phyloP scores from a whole-genome alignment of 192 early-diverging fungal species.

The Rhizoclosmatium globosum region DNA sequence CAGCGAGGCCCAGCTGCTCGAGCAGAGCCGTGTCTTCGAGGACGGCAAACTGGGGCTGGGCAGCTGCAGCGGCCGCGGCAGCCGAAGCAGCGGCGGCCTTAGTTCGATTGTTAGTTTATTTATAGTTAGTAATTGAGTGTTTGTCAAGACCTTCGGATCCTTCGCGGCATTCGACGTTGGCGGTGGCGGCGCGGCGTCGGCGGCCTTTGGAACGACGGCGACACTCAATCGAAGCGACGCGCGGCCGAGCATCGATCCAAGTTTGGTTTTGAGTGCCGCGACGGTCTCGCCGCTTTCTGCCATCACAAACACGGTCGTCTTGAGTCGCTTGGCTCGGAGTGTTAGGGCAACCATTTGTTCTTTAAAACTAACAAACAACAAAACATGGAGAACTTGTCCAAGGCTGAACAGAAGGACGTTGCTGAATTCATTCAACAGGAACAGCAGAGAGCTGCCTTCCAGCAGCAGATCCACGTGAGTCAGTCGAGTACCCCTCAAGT shows the following conservation, averaged over 20 bases:
- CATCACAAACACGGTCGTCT: slow-evolving; percentile 54
- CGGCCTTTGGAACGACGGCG: too few species aligned
- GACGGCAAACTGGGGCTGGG: slow-evolving; percentile 28
- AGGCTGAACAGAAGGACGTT: slow-evolving; percentile 16
- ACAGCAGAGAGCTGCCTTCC: slow-evolving; percentile 26
- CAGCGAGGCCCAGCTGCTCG: slow-evolving; percentile 53
- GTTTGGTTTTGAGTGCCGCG: slow-evolving; percentile 40
- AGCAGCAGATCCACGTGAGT: slow-evolving; percentile 33
- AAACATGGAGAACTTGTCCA: slow-evolving; percentile 13
- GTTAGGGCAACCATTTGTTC: slow-evolving; percentile 19
- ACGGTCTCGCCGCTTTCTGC: slow-evolving; percentile 43
- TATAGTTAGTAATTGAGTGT: too few species aligned
- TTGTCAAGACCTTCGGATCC: slow-evolving; percentile 43
- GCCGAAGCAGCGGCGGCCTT: slow-evolving; percentile 25
- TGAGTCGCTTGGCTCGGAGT: slow-evolving; percentile 52
- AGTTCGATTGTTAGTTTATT: background rate
- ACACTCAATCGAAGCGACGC: too few species aligned
- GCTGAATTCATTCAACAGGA: slow-evolving; percentile 22
- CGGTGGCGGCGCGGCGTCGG: too few species aligned
- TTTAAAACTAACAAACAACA: background rate
- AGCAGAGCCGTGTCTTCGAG: slow-evolving; percentile 53
- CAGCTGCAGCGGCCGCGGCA: slow-evolving; percentile 5
- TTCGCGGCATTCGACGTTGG: background rate
- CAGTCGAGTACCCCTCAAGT: background rate
- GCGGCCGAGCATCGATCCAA: slow-evolving; percentile 33